Percentiles rank a stretch among this genome's conserved stretches.
Evolutionary conservation across 2,329 filamentous ascomycete genomes (phyloP).

Genomic region (Stagonosporopsis cucurbitacearum): DNA sequence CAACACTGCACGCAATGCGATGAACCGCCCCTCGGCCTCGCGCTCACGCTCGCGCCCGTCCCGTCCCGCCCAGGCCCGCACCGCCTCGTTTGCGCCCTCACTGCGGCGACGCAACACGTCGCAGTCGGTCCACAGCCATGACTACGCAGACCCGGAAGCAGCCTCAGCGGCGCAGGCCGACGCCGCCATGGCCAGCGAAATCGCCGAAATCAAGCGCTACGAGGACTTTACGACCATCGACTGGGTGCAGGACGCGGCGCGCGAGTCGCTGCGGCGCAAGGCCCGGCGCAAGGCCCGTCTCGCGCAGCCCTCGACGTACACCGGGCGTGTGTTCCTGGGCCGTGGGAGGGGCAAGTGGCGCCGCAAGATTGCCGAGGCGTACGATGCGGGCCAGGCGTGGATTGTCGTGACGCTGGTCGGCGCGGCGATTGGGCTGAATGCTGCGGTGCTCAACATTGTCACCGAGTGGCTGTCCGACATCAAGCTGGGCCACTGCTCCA

Average conservation of each 20-base stretch:
- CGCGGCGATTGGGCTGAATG: conserved; percentile 90
- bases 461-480: conserved; percentile 97
- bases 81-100: conserved; percentile 59
- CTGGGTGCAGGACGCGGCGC: conserved; percentile 96
- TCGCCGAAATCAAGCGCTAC: conserved; percentile 97
- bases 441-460: conserved; percentile 90
- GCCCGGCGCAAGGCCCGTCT: conserved; percentile 74
- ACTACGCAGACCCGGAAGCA: conserved; percentile 66
- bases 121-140: conserved; percentile 68
- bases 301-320: conserved; percentile 35
- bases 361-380: conserved; percentile 80
- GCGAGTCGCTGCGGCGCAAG: conserved; percentile 84
- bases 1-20: conserved; percentile 9
- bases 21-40: conserved; percentile 31
- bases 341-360: conserved; percentile 69
- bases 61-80: conserved; percentile 32
- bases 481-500: conserved; percentile 94
- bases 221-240: conserved; percentile 99
- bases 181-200: conserved; percentile 86
- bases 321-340: conserved; percentile 63
- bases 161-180: conserved; percentile 62
- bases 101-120: conserved; percentile 68
- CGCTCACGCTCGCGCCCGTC: conserved; percentile 15
- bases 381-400: conserved; percentile 97
- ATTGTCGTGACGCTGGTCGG: conserved; percentile 95